Evolutionary conservation across 2,329 filamentous ascomycete species (phyloP).

Genomic region (Botrytis deweyae): DNA sequence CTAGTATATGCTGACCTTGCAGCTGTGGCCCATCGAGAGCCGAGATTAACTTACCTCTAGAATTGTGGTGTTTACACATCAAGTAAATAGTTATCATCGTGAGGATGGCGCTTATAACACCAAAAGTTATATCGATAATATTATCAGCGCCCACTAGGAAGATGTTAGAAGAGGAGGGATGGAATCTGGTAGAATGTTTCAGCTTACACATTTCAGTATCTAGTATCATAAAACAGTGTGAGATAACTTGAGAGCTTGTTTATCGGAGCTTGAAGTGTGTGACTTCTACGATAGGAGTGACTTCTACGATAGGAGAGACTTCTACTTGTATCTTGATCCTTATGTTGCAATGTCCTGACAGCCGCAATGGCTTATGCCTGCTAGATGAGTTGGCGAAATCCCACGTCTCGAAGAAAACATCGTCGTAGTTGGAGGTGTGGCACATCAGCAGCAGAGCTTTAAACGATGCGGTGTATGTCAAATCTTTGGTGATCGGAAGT

Average conservation of each 20-base stretch:
- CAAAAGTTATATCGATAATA: constrained; percentile 11
- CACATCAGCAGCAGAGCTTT: background rate
- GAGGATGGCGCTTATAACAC: background rate
- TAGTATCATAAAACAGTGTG: background rate
- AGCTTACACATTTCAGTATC: constrained; percentile 4
- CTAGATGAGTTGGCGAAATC: background rate
- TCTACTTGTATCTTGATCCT: background rate
- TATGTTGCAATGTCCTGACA: background rate
- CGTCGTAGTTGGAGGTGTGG: background rate
- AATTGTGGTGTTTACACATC: background rate
- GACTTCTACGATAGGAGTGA: background rate
- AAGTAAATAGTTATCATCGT: background rate
- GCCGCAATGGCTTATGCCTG: background rate
- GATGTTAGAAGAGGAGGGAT: background rate
- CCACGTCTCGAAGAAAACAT: background rate
- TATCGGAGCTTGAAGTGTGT: background rate
- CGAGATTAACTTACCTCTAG: background rate
- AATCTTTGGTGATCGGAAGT: background rate
- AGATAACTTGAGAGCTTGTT: background rate
- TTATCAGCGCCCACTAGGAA: constrained; percentile 6
- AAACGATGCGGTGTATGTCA: background rate
- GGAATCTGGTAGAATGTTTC: background rate
- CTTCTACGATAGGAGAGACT: background rate
- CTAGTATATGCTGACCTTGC: background rate
- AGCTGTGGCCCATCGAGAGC: background rate